Evolutionary conservation across 805 yeast genomes (phyloP), one percentile per base, ranked within the genome.

Genomic region (Ogataea salicorniae): DNA sequence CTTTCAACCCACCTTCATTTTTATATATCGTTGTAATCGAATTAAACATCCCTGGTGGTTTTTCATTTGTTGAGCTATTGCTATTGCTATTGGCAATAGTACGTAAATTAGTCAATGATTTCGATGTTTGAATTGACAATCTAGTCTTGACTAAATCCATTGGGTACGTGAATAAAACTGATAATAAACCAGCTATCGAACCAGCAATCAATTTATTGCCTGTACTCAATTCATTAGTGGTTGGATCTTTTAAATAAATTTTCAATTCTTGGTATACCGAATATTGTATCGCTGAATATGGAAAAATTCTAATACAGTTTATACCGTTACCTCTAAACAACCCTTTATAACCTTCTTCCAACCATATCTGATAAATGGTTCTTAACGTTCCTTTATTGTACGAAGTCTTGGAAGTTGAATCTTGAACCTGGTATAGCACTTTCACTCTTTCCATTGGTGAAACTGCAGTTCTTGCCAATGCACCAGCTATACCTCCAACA

Each of bases 381-480:
- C 83, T 75, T 48, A 83, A 72, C 61, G 90, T 78, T 2, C 97
- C 97, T n/a, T 73, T 68, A 43, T 79, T 76, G 76, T 46, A 72
- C 9, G 66, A 52, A 4, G 53, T 34, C 7, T 55, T 47, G 1
- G 58, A 34, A 11, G 87, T 46, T 1, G 58, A 34, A 11, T 87
- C 94, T 66, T 92, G 97, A 34, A 94, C 81, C 67, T 92, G 99
- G 57, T 90, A 80, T 23, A 92, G 67, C 52, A 94, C 94, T 67
- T 92, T 92, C 56, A 94, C 95, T 56, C 99, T 73, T 65, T 92
- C 99, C 67, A 92, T 82, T 1, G 99, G 99, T 13, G 97, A 87
- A 6, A 91, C 97, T 1, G 86, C 88, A 0, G 98, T 92, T 46
- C 98, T 73, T 1, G 96, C 87, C 0, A 84, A 71, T 0, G 89